Evolutionary conservation across 2,329 filamentous ascomycete genomes (phyloP).

Genomic region (Tricladium varicosporioides): DNA sequence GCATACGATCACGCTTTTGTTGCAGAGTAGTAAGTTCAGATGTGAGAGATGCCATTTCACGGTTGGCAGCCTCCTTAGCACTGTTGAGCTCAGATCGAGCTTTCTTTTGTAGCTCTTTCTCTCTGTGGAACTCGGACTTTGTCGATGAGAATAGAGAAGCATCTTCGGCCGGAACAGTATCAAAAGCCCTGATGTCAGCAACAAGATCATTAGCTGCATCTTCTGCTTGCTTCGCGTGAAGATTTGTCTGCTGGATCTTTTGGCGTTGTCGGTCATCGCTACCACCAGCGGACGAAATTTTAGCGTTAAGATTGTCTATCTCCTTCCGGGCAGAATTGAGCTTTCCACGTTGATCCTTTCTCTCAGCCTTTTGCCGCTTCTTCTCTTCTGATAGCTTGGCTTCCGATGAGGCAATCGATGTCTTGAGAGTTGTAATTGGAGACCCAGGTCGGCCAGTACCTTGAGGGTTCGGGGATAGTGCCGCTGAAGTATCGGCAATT

Average conservation of each 20-base stretch:
- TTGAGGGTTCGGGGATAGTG: constrained; percentile 44
- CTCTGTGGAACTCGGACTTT: constrained; percentile 53
- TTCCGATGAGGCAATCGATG: constrained; percentile 72
- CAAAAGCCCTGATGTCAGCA: constrained; percentile 61
- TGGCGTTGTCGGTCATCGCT: constrained; percentile 75
- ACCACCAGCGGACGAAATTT: constrained; percentile 66
- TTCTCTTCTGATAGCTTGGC: constrained; percentile 68
- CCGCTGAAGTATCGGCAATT: constrained; percentile 31
- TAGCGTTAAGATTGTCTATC: constrained; percentile 65
- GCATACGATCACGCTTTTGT: constrained; percentile 71
- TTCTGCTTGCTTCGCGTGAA: constrained; percentile 66
- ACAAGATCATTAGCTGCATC: constrained; percentile 55
- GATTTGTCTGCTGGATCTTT: constrained; percentile 72
- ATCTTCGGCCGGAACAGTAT: constrained; percentile 62
- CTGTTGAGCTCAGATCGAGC: constrained; percentile 53
- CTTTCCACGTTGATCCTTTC: constrained; percentile 72
- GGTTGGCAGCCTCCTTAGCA: constrained; percentile 60
- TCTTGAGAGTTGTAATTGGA: constrained; percentile 72
- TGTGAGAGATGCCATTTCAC: constrained; percentile 59
- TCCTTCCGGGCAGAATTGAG: constrained; percentile 69
- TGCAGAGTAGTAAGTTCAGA: constrained; percentile 62
- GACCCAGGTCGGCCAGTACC: constrained; percentile 70
- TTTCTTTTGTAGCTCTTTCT: constrained; percentile 44
- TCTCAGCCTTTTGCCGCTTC: constrained; percentile 64
- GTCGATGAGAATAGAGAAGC: constrained; percentile 49